Conservation (phyloP, 805 yeast species). For the Kodamaea laetipori region DNA sequence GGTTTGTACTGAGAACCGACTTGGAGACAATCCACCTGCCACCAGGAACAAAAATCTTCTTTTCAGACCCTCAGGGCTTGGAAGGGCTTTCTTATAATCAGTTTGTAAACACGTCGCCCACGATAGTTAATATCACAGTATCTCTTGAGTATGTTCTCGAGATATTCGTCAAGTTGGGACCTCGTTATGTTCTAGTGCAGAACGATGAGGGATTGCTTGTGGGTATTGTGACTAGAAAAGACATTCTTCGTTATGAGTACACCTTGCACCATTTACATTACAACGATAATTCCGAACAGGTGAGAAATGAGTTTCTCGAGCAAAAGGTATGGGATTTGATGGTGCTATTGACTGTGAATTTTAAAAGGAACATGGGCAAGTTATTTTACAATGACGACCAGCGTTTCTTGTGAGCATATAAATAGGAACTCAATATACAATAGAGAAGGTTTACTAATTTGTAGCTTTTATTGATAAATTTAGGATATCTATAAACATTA, state of each 20-base stretch:
- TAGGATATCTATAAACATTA: conserved; percentile 1
- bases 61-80: background rate
- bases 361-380: conserved; percentile 30
- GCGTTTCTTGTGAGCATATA: conserved; percentile 20
- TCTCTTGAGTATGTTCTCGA: conserved; percentile 64
- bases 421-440: background rate
- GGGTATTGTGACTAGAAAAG: conserved; percentile 87
- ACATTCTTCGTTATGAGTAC: conserved; percentile 65
- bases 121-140: conserved; percentile 55
- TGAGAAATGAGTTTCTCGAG: conserved; percentile 23
- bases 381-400: conserved; percentile 34
- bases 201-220: conserved; percentile 53
- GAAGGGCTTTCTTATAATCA: conserved; percentile 26
- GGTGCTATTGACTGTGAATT: conserved; percentile 21
- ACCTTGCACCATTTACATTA: conserved; percentile 30
- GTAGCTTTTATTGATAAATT: too few relatives aligned
- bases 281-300: conserved; percentile 19
- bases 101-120: conserved; percentile 57
- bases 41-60: conserved; percentile 6
- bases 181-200: conserved; percentile 69
- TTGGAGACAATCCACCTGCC: conserved; percentile 20
- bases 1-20: conserved; percentile 48
- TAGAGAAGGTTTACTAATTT: background rate
- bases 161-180: conserved; percentile 78
- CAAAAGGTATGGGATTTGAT: conserved; percentile 39